Evolutionary conservation across 257 asterid genomes (phyloP), one percentile per base, ranked within the genome.

Genomic region (Solanum corneliomulleri): DNA sequence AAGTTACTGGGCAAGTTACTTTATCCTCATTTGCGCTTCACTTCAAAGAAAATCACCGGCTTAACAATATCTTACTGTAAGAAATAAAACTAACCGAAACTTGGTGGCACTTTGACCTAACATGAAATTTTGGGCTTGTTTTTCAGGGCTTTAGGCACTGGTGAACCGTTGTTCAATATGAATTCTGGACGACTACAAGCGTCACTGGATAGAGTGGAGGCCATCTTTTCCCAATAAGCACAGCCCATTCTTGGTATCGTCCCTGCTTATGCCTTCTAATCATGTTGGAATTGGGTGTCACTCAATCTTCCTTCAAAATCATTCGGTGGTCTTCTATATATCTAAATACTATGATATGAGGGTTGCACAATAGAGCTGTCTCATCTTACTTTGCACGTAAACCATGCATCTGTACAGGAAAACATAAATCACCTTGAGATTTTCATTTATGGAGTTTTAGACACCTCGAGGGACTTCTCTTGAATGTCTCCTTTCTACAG

Each of bases 131-230:
- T 44, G 60, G 64, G 35, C 11, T 85, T 52, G 44, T 62, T 70
- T 88, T 88, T 64, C 95, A 97, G 99, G 92, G 95, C 93, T 56
- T 29, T 97, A 86, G 99, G 99, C 42, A 87, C 91, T 60, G 99
- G 92, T 71, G 98, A 96, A 89, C 93, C 98, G 4, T 86, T 97
- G 88, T 95, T 97, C 88, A 95, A 97, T 93, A 92, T 96, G 99
- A 91, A 94, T 41, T 95, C 99, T 85, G 99, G 99, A 85, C 92
- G 93, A 86, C 89, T 97, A 78, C 92, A 95, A 87, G 98, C 98
- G 69, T 95, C 99, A 6, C 98, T 97, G 58, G 99, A 96, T 90
- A 92, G 99, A 92, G 88, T 97, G 15, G 99, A 97, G 94, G 96
- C 97, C 82, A 93, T 97, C 80, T 95, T 95, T 66, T 93, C 98